Percentiles rank a stretch among this genome's conserved stretches.
These are phyloP conservation scores for Oryza brachyantha DNA, from an alignment of 176 grass and related monocot species.

Conservation along the genomic window DNA sequence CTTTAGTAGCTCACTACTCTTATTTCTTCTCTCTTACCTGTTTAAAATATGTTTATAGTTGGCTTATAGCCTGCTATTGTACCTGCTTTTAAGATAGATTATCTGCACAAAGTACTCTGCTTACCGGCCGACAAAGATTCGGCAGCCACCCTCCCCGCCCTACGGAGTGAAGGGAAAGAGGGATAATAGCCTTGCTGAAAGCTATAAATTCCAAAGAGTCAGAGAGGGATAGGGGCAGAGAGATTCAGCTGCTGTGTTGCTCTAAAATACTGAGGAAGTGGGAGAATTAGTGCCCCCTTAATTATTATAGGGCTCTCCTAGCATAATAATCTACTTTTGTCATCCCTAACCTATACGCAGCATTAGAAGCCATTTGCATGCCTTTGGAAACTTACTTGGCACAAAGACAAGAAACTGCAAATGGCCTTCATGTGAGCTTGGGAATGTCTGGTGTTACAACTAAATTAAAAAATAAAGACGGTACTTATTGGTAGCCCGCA, in stretches of 20 bases:
- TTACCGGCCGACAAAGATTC: conserved; percentile 82
- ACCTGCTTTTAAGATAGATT: too few species aligned
- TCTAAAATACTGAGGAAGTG: conserved; percentile 54
- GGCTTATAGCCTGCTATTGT: too few species aligned
- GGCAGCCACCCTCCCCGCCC: conserved; percentile 48
- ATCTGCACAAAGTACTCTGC: conserved; percentile 33
- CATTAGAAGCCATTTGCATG: conserved; percentile 21
- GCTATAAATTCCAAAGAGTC: conserved; percentile 49
- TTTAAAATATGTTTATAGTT: too few species aligned
- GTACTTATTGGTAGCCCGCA: conserved; percentile 16
- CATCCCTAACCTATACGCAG: conserved; percentile 35
- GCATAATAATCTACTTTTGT: conserved; percentile 28
- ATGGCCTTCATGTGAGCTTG: conserved; percentile 59
- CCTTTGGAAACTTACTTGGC: conserved; percentile 24
- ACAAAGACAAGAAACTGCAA: conserved; percentile 19
- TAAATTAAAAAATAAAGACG: conserved; percentile 3
- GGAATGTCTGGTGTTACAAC: conserved; percentile 18
- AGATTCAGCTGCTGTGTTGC: conserved; percentile 45
- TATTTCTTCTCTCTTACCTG: too few species aligned
- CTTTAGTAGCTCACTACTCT: too few species aligned
- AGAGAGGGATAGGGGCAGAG: conserved; percentile 32
- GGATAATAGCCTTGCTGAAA: conserved; percentile 30
- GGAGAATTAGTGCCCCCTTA: conserved; percentile 49
- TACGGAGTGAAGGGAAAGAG: conserved; percentile 39
- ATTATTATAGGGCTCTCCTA: conserved; percentile 36